Evolutionary conservation across 352 stramenopile species (phyloP), one percentile per base, ranked within the genome.

Genomic region (Halophytophthora polymorphica): DNA sequence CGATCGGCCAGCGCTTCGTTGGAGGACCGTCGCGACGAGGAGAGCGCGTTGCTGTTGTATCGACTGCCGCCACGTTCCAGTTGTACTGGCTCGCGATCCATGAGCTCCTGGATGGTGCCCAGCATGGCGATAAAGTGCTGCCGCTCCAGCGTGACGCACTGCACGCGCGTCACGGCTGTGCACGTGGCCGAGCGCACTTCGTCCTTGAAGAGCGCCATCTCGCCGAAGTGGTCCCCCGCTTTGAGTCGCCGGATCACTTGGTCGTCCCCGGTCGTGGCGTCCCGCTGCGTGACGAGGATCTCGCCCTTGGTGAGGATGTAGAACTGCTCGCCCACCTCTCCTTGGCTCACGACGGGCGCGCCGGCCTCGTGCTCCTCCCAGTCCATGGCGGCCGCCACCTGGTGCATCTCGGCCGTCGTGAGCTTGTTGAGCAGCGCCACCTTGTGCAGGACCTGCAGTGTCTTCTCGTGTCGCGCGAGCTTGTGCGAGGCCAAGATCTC

Each of bases 201-300:
- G 42, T 97, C 77, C 15, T 95, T 97, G 36, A 98, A 77, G 6
- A 98, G 66, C 3, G 95, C 91, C 64, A 94, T 93, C 59, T 98
- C 95, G 21, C 94, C 95, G 64, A 98, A 98, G 54, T 96, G 96
- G 44, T 97, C 88, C 1, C 86, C 81, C 10, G 77, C 56, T 17
- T 69, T 77, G 38, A 93, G 71, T 2, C 71, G 69, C 40, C 79
- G 80, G 41, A 90, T 86, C 13, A 64, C 42, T 21, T 76, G 71
- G 31, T 88, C 69, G 13, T 74, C 48, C 5, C 55, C 59, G 0
- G 71, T 70, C 7, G 58, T 63, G 7, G 62, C 18, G 17, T 88
- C 73, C 11, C 76, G 41, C 44, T 86, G 73, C 8, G 75, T 91
- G 18, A 91, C 77, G 11, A 81, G 50, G 45, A 91, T 78, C 42